Evolutionary conservation across 352 stramenopile species (phyloP), one percentile per base, ranked within the genome.

Genomic region (Phytophthora constricta): DNA sequence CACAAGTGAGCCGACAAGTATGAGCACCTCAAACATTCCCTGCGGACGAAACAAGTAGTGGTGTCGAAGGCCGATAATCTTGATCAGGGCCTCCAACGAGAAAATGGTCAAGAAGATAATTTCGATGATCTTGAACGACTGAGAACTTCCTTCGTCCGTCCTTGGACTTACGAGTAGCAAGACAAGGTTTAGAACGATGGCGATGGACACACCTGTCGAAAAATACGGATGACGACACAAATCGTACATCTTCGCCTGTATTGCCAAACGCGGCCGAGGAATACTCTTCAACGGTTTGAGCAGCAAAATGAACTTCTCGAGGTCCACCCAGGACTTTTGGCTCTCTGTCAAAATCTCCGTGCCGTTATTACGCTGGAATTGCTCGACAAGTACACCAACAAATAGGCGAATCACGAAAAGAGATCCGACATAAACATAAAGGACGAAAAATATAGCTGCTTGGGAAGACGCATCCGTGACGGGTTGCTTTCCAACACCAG

Each of bases 361-460:
- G 57, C 86, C 86, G 47, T 92, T 91, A 64, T 93, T 93, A 37
- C 86, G 86, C 51, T 93, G 86, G 70, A 93, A 93, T 51, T 93
- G 83, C 65, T 93, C 86, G 9, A 92, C 86, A 11, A 93, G 77
- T 19, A 93, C 86, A 34, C 86, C 86, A 3, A 93, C 86, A 61
- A 93, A 92, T 14, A 93, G 59, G 14, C 86, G 82, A 23, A 93
- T 90, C 53, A 92, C 83, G 53, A 93, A 93, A 11, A 93, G 77
- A 49, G 83, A 80, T 22, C 86, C 86, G 25, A 93, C 65, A 65
- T 91, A 93, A 25, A 93, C 79, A 61, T 87, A 92, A 5, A 90
- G 64, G 5, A 93, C 71, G 59, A 92, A 93, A 68, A 92, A 93
- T 27, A 89, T 31, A 7, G 80, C 83, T 47, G 77, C 71, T 53